Base-by-base conservation (phyloP, 768 basidiomycete species). In the Phlegmacium glaucopus region DNA sequence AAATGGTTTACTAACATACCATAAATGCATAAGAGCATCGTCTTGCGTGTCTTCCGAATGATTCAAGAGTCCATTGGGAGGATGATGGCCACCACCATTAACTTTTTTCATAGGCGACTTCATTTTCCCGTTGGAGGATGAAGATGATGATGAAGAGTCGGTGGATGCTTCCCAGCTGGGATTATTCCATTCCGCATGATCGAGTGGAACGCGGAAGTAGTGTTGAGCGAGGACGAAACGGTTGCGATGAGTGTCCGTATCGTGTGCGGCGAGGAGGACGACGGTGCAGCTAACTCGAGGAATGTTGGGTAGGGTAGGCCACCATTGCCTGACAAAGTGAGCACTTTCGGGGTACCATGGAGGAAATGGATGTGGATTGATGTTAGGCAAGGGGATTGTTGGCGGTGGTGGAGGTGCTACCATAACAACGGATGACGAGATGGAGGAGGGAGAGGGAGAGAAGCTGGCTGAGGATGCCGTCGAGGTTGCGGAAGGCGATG, bases 311-410 rank as follows among this genome's bases (percentile, higher is more conserved):
- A 87, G 64, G 3, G 77, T 80, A 1, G 86, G 86, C 86, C 86
- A 88, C 86, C 86, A 88, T 51, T 88, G 86, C 9, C 86, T 78
- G 5, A 88, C 85, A 50, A 87, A 88, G 64, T 87, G 85, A 1
- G 84, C 85, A 42, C 77, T 79, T 57, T 87, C 85, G 11, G 85
- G 83, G 51, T 79, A 82, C 85, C 84, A 87, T 0, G 76, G 73
- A 0, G 82, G 83, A 56, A 75, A 77, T 0, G 82, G 83, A 61
- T 78, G 86, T 1, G 85, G 85, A 48, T 85, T 85, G 22, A 22
- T 22, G 22, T 22, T 22, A 5, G 5, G 22, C 22, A 22, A 2
- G 2, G 0, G 70, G 68, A 37, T 60, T 62, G 57, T 35, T 17
- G 54, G 27, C 17, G 9, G 42, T 49, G 11, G 50, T 8, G 27